Evolutionary conservation across 345 rosid species (phyloP).

Genomic region (Syzygium aromaticum): DNA sequence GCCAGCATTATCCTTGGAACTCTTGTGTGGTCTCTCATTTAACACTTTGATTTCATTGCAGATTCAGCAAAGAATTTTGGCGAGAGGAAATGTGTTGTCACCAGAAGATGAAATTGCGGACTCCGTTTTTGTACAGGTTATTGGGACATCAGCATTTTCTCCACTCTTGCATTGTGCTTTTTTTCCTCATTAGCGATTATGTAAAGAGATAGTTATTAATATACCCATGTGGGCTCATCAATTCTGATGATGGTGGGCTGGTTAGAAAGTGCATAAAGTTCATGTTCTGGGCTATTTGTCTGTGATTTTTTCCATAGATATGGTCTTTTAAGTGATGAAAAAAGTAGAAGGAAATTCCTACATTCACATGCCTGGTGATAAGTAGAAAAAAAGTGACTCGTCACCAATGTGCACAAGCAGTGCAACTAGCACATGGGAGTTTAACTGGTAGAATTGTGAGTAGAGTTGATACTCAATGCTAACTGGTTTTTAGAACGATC

Average conservation of each 20-base stretch:
- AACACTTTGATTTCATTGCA: constrained; percentile 8
- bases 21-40: background rate
- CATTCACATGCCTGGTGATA: background rate
- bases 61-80: constrained; percentile 67
- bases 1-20: background rate
- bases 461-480: background rate
- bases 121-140: constrained; percentile 85
- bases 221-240: background rate
- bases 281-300: background rate
- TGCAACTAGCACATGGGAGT: background rate
- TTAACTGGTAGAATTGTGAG: background rate
- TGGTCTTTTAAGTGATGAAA: background rate
- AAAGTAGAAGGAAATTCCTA: background rate
- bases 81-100: constrained; percentile 55
- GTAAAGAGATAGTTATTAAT: background rate
- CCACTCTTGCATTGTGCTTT: background rate
- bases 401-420: background rate
- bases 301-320: background rate
- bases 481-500: background rate
- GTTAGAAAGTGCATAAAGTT: background rate
- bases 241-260: background rate
- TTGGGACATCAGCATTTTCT: constrained; percentile 3
- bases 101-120: constrained; percentile 91
- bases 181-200: background rate
- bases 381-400: background rate